phyloP scores from a whole-genome alignment of 371 early-diverging fungal species.

The Mucor circinelloides region DNA sequence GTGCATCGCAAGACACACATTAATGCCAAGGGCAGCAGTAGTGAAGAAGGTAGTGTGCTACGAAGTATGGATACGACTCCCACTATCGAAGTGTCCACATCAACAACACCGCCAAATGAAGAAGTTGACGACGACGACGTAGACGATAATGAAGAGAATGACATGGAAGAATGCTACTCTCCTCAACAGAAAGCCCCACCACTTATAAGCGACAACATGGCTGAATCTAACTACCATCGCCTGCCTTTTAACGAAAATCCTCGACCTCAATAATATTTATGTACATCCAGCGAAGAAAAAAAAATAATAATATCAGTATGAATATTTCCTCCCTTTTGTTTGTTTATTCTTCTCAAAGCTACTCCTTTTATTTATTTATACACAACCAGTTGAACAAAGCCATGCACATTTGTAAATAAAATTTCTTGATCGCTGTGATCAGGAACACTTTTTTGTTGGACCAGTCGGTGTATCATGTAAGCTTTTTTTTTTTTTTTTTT shows the following conservation, averaged over 20 bases:
- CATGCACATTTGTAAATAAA: not conserved
- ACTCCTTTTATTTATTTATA: not conserved
- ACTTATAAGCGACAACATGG: constrained; percentile 10
- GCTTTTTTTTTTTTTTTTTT: not conserved
- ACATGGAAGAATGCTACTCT: constrained; percentile 13
- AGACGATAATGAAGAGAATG: not conserved
- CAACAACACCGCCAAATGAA: not conserved
- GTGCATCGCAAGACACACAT: not conserved
- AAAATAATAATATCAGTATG: not conserved
- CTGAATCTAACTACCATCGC: constrained; percentile 10
- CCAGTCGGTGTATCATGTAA: not conserved
- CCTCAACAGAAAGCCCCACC: constrained; percentile 22
- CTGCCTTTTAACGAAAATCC: constrained; percentile 9
- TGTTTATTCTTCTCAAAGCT: not conserved
- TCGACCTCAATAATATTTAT: not conserved
- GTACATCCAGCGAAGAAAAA: not conserved
- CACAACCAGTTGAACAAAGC: not conserved
- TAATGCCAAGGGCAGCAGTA: not conserved
- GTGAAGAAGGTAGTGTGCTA: constrained; percentile 3
- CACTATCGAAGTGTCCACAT: not conserved
- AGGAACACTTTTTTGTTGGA: not conserved
- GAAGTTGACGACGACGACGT: not conserved
- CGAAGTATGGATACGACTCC: not conserved
- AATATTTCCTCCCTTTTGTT: not conserved
- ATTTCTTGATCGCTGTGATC: not conserved